phyloP scores from a whole-genome alignment of 805 yeast genomes.

The Spathaspora boniae region DNA sequence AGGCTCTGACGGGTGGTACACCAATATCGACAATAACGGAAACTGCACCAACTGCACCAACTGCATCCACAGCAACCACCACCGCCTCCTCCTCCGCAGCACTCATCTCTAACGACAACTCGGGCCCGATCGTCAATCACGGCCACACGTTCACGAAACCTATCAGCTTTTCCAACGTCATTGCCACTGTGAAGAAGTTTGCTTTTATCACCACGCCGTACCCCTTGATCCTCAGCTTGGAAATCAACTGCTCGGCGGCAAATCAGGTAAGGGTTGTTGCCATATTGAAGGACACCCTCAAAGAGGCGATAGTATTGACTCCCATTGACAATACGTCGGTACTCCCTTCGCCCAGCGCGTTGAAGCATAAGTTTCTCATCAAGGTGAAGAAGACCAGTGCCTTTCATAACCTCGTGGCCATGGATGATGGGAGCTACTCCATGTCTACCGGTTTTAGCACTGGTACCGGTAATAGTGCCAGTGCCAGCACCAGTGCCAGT shows the following conservation, averaged over 20 bases:
- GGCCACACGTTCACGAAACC: constrained; percentile 82
- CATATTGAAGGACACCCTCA: constrained; percentile 54
- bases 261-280: constrained; percentile 62
- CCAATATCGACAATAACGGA: no score
- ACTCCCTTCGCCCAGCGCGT: constrained; percentile 70
- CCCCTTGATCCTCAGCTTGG: constrained; percentile 85
- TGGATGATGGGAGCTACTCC: constrained; percentile 19
- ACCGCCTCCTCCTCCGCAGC: not conserved
- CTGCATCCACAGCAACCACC: no score
- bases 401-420: constrained; percentile 13
- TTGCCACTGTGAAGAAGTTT: constrained; percentile 71
- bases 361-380: constrained; percentile 68
- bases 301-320: constrained; percentile 48
- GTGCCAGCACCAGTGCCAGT: constrained; percentile 18
- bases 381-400: constrained; percentile 66
- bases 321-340: constrained; percentile 29
- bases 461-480: no score
- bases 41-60: no score
- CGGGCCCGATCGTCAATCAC: constrained; percentile 85
- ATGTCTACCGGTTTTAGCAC: constrained; percentile 18
- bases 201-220: constrained; percentile 85
- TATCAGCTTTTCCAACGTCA: constrained; percentile 64
- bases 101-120: constrained; percentile 12
- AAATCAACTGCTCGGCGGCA: constrained; percentile 68
- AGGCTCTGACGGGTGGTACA: no score